Conservation (phyloP, 768 basidiomycete species). For the Boletus rubropictus region DNA sequence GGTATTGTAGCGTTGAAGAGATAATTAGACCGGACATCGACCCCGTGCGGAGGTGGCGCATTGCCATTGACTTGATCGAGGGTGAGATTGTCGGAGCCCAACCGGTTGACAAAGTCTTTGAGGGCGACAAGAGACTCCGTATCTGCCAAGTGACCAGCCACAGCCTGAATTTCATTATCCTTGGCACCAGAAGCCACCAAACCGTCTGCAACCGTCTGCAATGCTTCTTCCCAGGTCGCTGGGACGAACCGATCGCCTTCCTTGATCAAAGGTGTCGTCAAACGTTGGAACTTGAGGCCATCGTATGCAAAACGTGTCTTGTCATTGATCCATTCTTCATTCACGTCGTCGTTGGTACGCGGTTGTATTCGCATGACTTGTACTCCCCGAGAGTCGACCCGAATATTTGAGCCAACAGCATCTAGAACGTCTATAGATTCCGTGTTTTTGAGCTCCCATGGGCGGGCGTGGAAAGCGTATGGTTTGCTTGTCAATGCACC, state of each 20-base stretch:
- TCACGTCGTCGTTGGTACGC: constrained; percentile 93
- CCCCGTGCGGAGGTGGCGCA: constrained; percentile 65
- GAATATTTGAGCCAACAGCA: constrained; percentile 93
- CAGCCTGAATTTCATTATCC: constrained; percentile 89
- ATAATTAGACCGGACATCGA: constrained; percentile 93
- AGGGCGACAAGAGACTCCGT: constrained; percentile 90
- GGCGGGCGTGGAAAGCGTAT: constrained; percentile 94
- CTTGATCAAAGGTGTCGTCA: constrained; percentile 88
- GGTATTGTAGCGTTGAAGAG: constrained; percentile 93
- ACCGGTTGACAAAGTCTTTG: constrained; percentile 87
- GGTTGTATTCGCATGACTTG: constrained; percentile 98
- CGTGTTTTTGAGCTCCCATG: constrained; percentile 98
- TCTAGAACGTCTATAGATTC: constrained; percentile 95
- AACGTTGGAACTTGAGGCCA: constrained; percentile 89
- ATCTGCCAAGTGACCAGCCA: constrained; percentile 91
- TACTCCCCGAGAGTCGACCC: constrained; percentile 90
- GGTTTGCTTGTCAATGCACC: constrained; percentile 98
- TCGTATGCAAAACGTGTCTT: constrained; percentile 98
- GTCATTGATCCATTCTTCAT: constrained; percentile 99
- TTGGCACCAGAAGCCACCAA: constrained; percentile 73
- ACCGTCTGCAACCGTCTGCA: constrained; percentile 73
- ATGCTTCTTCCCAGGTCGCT: constrained; percentile 86
- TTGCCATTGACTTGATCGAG: constrained; percentile 70
- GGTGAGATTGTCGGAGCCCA: constrained; percentile 91
- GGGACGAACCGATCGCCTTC: constrained; percentile 89